Conservation (phyloP, 306 rosid genomes). For the Abrus pulchellus region DNA sequence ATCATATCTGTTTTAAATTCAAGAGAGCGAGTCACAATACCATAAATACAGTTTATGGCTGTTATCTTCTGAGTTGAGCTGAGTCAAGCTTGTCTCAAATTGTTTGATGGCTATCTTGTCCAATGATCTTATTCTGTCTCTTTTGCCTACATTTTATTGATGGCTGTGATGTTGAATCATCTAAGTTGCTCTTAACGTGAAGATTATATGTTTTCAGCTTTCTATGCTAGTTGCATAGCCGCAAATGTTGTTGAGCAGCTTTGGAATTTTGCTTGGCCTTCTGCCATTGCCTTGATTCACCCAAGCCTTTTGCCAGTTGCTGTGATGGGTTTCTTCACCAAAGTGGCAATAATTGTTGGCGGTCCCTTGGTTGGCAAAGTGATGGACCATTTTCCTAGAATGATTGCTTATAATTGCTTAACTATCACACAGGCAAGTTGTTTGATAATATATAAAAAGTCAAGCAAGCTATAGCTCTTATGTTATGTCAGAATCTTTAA, state of each 20-base stretch:
- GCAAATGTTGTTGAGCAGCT: slow-evolving; percentile 95
- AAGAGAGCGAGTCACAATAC: neutral
- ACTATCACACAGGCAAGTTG: slow-evolving; percentile 78
- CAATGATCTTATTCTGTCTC: slow-evolving; percentile 33
- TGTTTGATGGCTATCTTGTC: slow-evolving; percentile 41
- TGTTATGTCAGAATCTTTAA: too few relatives aligned
- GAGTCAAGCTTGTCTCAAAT: neutral
- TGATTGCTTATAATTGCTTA: slow-evolving; percentile 73
- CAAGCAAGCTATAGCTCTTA: slow-evolving; percentile 21
- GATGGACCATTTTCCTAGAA: slow-evolving; percentile 89
- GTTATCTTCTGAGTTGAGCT: slow-evolving; percentile 23
- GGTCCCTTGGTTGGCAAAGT: slow-evolving; percentile 90
- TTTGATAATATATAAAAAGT: slow-evolving; percentile 29
- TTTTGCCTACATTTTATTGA: slow-evolving; percentile 29
- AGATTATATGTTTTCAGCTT: slow-evolving; percentile 67
- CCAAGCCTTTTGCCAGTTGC: slow-evolving; percentile 98
- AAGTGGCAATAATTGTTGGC: slow-evolving; percentile 82
- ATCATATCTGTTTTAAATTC: neutral
- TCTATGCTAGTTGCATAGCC: slow-evolving; percentile 86
- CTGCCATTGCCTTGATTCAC: slow-evolving; percentile 92
- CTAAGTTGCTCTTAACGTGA: slow-evolving; percentile 50
- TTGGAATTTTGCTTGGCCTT: slow-evolving; percentile 99
- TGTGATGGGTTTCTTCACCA: slow-evolving; percentile 84
- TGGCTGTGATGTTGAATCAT: slow-evolving; percentile 33
- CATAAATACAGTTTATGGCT: slow-evolving; percentile 4